phyloP scores from a whole-genome alignment of 345 rosid genomes.

The Murraya koenigii region DNA sequence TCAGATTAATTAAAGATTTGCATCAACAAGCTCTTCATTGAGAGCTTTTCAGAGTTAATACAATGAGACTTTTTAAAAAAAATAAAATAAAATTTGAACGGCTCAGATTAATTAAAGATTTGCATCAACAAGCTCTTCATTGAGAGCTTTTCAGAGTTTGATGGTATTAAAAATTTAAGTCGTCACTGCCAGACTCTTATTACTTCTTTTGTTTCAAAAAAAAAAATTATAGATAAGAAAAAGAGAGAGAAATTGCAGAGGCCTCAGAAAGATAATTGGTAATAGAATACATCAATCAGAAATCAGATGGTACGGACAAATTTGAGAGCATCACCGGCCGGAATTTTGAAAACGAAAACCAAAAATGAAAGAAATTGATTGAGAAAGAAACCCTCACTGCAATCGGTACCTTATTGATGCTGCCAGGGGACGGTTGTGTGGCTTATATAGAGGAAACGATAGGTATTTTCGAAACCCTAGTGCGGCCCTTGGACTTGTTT shows the following conservation, averaged over 20 bases:
- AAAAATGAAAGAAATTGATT: neutral
- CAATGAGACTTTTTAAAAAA: no score
- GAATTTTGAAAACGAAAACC: no score
- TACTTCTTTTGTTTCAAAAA: neutral
- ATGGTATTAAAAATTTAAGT: slow-evolving; percentile 39
- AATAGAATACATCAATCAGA: slow-evolving; percentile 31
- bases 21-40: slow-evolving; percentile 30
- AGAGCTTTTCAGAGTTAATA: no score
- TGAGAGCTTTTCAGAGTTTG: slow-evolving; percentile 47
- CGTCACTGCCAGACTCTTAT: slow-evolving; percentile 39
- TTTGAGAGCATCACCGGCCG: slow-evolving; percentile 43
- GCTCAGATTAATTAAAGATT: slow-evolving; percentile 24
- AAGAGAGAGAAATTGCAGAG: neutral
- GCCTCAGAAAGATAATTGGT: slow-evolving; percentile 32
- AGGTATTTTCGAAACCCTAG: neutral
- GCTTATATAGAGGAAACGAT: neutral
- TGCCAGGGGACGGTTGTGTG: neutral
- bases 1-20: slow-evolving; percentile 19
- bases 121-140: slow-evolving; percentile 32
- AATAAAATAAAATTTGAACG: neutral
- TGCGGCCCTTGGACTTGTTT: neutral
- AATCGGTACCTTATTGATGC: neutral
- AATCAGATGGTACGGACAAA: slow-evolving; percentile 68
- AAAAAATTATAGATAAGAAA: neutral
- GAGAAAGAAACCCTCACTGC: slow-evolving; percentile 4